Percentiles rank a stretch among this genome's conserved stretches.
phyloP scores from a whole-genome alignment of 768 basidiomycete species.

The Candolleomyces eurysporus region DNA sequence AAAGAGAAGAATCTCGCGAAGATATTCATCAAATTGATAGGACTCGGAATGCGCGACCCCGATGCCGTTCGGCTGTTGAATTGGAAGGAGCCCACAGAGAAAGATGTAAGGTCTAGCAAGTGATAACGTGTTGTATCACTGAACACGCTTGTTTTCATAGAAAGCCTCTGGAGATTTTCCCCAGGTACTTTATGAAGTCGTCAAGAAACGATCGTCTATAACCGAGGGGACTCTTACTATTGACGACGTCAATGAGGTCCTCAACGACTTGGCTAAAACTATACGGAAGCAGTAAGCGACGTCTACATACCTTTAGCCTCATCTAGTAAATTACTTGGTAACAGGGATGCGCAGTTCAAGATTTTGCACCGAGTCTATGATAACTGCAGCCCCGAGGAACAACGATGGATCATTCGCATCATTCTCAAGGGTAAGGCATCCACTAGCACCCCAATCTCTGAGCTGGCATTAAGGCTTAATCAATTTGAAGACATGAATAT shows the following conservation, averaged over 20 bases:
- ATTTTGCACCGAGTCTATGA: conserved; percentile 78
- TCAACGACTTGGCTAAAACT: conserved; percentile 74
- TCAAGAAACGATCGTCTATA: conserved; percentile 79
- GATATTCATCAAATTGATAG: conserved; percentile 86
- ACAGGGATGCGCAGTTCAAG: conserved; percentile 71
- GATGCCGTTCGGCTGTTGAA: conserved; percentile 81
- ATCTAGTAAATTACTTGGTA: neutral
- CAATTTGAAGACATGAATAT: conserved; percentile 75
- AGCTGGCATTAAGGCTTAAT: neutral
- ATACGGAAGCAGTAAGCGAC: conserved; percentile 70
- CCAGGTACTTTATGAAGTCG: conserved; percentile 81
- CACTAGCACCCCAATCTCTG: neutral
- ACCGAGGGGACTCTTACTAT: conserved; percentile 73
- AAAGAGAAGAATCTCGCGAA: conserved; percentile 96
- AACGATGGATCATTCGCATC: conserved; percentile 94
- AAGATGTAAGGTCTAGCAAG: conserved; percentile 46
- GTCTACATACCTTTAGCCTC: neutral
- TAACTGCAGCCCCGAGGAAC: conserved; percentile 80
- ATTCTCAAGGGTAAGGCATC: conserved; percentile 77
- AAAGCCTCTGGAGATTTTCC: conserved; percentile 85
- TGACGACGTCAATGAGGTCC: conserved; percentile 77
- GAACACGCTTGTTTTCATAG: conserved; percentile 31
- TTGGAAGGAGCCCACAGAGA: conserved; percentile 84
- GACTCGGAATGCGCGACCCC: conserved; percentile 73
- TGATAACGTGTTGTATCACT: neutral